Evolutionary conservation across 2,329 filamentous ascomycete species (phyloP), one percentile per base, ranked within the genome.

Genomic region (Nigrospora sphaerica): DNA sequence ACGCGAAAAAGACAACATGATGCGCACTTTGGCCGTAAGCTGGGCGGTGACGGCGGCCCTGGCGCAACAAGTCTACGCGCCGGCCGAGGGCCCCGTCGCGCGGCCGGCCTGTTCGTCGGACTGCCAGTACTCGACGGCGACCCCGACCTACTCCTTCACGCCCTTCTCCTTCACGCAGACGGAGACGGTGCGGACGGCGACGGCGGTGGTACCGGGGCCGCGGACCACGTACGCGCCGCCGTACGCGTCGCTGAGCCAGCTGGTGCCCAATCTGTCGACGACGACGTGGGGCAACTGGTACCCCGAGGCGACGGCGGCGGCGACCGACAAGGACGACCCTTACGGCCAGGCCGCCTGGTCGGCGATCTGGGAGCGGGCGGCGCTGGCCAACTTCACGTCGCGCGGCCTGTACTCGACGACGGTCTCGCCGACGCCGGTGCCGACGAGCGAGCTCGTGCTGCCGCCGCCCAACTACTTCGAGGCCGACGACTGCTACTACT

Each of bases 341-440:
- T 69, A 68, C 36, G 66, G 67, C 0, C 64, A 64, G 32, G 62
- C 63, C 11, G 67, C 67, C 1, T 69, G 64, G 62, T 62, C 61
- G 28, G 53, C 56, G 6, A 46, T 69, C 3, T 70, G 67, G 67
- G 57, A 53, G 6, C 48, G 53, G 1, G 60, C 64, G 6, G 57
- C 59, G 6, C 56, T 62, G 39, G 52, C 58, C 12, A 67, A 66
- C 35, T 66, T 68, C 40, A 67, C 64, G 6, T 32, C 37, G 10
- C 39, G 44, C n/a, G 49, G 46, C 3, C 18, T 49, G 2, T 56
- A 42, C 32, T 42, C 66, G 3, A 77, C 77, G 0, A 81, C 78
- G 0, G 76, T 78, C 2, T 67, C 63, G 4, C 75, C 78, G 0
- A 82, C 77, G 0, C 68, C 77, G 0, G 60, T 83, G 1, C 73